Base-by-base conservation (phyloP, 1,284 basidiomycete genomes). In the Phylloboletellus chloephorus region DNA sequence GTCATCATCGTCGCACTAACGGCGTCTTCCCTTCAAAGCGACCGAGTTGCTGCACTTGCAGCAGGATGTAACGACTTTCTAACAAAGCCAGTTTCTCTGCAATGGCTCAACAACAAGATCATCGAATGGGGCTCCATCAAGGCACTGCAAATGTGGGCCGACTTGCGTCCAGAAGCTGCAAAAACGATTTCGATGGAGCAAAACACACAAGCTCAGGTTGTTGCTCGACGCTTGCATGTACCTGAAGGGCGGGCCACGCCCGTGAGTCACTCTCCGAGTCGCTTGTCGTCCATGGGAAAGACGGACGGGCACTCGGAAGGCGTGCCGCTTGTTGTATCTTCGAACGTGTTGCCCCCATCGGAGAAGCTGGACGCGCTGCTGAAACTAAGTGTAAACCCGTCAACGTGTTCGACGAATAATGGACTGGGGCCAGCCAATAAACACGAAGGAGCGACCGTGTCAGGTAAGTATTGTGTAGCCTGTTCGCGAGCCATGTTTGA, bases 11-110 rank as follows among this genome's bases (percentile, higher is more conserved):
- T 98, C 48, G 96, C 96, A 10, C 73, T 98, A 29, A 98, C 96
- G 0, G 96, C 96, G 2, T 97, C 94, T 15, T 93, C 84, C 17
- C 69, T 95, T 24, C 88, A 92, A 60, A 84, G 81, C 44, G 96
- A 98, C 72, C 82, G 96, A 70, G 91, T 97, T 25, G 86, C 86
- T 16, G 96, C 96, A 12, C 78, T 99, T 7, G 94, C 90, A 1
- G 96, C 96, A 1, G 96, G 96, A 3, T 99, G 96, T 67, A 98
- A 99, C 57, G 96, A 99, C 64, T 99, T 98, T 67, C 67, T 99
- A 43, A 98, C 94, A 35, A 98, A 99, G 59, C 96, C 96, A 0
- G 95, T 98, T 21, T 91, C 88, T 8, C 71, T 96, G 15, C 76
- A 87, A 36, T 99, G 96, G 96, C 71, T 99, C 39, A 93, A 98